A percentile compares a stretch with the other conserved stretches of the same genome.
Conservation (phyloP, 139 green algal species). For the Chlorella sp. region DNA sequence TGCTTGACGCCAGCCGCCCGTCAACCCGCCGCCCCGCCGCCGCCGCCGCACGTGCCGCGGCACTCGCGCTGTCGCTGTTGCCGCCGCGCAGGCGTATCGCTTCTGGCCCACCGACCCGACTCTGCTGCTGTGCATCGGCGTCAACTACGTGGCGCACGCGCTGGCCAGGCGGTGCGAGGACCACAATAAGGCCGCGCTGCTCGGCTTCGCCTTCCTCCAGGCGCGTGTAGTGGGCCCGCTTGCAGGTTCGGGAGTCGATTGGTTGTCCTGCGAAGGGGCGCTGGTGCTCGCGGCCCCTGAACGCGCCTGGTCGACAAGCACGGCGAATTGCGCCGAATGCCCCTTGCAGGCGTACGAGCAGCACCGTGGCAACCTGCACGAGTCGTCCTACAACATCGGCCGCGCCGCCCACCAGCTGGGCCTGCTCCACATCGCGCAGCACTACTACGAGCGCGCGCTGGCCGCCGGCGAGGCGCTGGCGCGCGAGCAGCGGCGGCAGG, state of each 20-base stretch:
- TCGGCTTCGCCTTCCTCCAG: constrained; percentile 76
- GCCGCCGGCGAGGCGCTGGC: too few species aligned
- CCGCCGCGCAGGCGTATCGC: constrained; percentile 33
- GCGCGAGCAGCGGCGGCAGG: too few species aligned
- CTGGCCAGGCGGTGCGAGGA: constrained; percentile 36
- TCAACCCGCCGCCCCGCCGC: too few species aligned
- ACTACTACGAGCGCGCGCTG: constrained; percentile 1
- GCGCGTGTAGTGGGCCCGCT: not conserved
- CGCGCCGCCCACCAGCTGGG: constrained; percentile 72
- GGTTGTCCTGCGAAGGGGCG: not conserved
- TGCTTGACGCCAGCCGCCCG: too few species aligned
- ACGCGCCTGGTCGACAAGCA: not conserved
- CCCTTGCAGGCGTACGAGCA: constrained; percentile 20
- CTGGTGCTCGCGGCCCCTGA: not conserved
- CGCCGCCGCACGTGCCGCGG: too few species aligned
- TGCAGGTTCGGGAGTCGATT: not conserved
- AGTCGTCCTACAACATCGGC: constrained; percentile 78
- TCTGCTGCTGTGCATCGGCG: constrained; percentile 55
- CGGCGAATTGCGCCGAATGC: not conserved
- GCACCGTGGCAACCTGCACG: constrained; percentile 31
- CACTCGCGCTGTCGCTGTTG: too few species aligned
- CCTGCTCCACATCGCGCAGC: constrained; percentile 23
- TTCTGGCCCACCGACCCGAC: constrained; percentile 49
- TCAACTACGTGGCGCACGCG: constrained; percentile 35
- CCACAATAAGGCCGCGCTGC: constrained; percentile 51